Evolutionary conservation across 2,329 filamentous ascomycete genomes (phyloP), one percentile per base, ranked within the genome.

Genomic region (Dactylellina drechsleri): DNA sequence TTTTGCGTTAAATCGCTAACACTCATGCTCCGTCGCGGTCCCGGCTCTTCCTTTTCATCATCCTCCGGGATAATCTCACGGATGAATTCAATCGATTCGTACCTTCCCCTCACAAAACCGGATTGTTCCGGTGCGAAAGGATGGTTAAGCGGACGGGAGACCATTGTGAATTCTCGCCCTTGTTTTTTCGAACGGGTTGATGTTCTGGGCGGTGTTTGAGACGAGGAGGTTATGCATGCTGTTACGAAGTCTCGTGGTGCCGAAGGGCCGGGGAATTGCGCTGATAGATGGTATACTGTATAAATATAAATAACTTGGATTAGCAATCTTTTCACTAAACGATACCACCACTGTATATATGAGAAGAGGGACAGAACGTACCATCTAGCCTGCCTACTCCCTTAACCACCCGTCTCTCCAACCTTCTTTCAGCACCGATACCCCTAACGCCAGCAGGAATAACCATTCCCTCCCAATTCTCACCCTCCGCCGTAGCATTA

Each of bases 81-180:
- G 68, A 97, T 93, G 77, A 97, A 86, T 82, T 98, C 94, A 15
- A 97, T 90, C 0, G 92, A 96, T 83, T 97, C 93, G 80, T 97
- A 98, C 77, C 89, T 86, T 2, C 93, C 94, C 47, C 92, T 87
- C 57, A 97, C 91, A 80, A 94, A 15, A 91, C 92, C 71, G 87
- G 83, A 85, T 12, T 86, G 85, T 18, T 90, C 89, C 40, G 91
- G 90, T 71, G 92, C 88, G 0, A 90, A 88, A 80, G 97, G 93
- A 18, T 86, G 77, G n/a, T n/a, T 82, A 79, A 92, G 91, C 0
- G 94, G 94, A 81, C 91, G 93, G 1, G 93, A 97, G 2, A 97
- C 87, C 64, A 97, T 87, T 86, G 97, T 92, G 81, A 89, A 96
- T 79, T 93, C 74, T 15, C 72, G 66, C 40, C 65, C 62, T 57